Evolutionary conservation across 345 rosid species (phyloP), one percentile per base, ranked within the genome.

Genomic region (Salix brachista): DNA sequence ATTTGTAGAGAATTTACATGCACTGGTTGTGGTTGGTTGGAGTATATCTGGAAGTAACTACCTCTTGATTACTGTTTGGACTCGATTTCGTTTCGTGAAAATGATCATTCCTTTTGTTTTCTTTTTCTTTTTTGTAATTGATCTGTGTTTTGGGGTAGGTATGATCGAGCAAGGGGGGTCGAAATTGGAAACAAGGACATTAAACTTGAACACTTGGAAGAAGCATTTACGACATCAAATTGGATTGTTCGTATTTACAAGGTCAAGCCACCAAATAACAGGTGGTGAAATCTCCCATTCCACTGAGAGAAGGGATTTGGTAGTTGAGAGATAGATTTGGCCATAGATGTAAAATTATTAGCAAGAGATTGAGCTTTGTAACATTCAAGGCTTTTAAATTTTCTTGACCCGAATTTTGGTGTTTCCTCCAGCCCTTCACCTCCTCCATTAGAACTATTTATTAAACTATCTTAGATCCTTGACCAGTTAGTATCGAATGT

Each of bases 211-310:
- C 84, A 93, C 79, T 78, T 96, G 83, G 99, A 96, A 84, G 99
- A 96, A 86, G 99, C 99, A 23, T 96, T 90, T 83, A 96, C 99
- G 3, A 96, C 98, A 19, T 91, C 96, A 17, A 96, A 96, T 85
- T 96, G 99, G 99, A 96, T 96, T 4, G 92, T 96, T 75, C 96
- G 99, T 41, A 91, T 96, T 85, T 96, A 96, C 86, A 93, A 84
- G 85, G 99, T 96, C 39, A 96, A 96, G 81, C 97, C 98, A 66
- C 98, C 99, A 2, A 90, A 92, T 11, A 96, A 96, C 64, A 86
- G 99, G 88, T 89, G 94, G 92, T 96, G 89, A 93, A 41, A 48
- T 46, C 10, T 60, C 19, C 19, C 50, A 14, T 42, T 34, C 23
- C 21, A 30, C 21, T 50, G 3, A 25, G 58, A 69, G 17, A 42